Evolutionary conservation across 805 yeast species (phyloP).

Genomic region (Starmera pachycereana): DNA sequence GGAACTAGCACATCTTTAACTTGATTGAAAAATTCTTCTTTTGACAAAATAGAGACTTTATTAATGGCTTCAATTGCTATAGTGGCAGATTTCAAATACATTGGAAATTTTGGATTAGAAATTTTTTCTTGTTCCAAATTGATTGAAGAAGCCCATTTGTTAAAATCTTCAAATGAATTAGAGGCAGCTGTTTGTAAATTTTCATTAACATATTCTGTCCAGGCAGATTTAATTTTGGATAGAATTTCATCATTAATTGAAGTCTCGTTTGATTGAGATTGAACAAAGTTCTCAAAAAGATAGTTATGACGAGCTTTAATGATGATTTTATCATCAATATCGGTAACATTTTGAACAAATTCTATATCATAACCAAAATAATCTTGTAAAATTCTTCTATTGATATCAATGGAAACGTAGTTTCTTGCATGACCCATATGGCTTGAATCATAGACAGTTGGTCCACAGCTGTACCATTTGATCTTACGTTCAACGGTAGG

Average conservation of each 20-base stretch:
- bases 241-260: slow-evolving; percentile 25
- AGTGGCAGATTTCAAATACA: slow-evolving; percentile 61
- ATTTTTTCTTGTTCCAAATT: slow-evolving; percentile 40
- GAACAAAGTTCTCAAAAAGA: slow-evolving; percentile 54
- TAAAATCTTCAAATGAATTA: slow-evolving; percentile 26
- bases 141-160: slow-evolving; percentile 38
- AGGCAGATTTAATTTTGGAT: slow-evolving; percentile 30
- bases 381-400: slow-evolving; percentile 79
- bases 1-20: slow-evolving; percentile 76
- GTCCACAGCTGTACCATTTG: slow-evolving; percentile 97
- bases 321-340: slow-evolving; percentile 94
- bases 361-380: slow-evolving; percentile 84
- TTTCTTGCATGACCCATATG: slow-evolving; percentile 99
- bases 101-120: slow-evolving; percentile 73
- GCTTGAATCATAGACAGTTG: slow-evolving; percentile 91
- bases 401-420: slow-evolving; percentile 89
- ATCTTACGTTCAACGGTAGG: slow-evolving; percentile 58
- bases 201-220: slow-evolving; percentile 37
- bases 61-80: slow-evolving; percentile 39
- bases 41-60: slow-evolving; percentile 14
- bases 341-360: slow-evolving; percentile 97
- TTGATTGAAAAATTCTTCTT: slow-evolving; percentile 31
- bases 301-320: slow-evolving; percentile 87
- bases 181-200: slow-evolving; percentile 40
- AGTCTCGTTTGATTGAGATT: slow-evolving; percentile 17